Percentiles rank a stretch among this genome's conserved stretches.
phyloP scores from a whole-genome alignment of 192 early-diverging fungal genomes.

The Entophlyctis helioformis region DNA sequence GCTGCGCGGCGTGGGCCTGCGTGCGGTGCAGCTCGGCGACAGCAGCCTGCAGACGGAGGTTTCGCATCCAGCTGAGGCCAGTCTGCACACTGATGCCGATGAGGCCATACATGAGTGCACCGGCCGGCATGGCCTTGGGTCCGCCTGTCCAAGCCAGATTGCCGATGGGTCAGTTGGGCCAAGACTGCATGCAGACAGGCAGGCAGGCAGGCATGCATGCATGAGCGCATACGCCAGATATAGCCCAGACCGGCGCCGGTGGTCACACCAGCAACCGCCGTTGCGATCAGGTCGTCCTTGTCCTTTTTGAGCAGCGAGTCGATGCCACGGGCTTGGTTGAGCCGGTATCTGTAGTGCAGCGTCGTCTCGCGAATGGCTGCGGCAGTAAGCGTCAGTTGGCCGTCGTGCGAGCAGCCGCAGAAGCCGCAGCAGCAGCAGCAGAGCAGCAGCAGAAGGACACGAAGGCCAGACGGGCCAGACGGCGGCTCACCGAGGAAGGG shows the following conservation, averaged over 20 bases:
- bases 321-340: slow-evolving; percentile 7
- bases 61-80: too few species aligned
- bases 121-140: slow-evolving; percentile 14
- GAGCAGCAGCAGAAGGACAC: too few species aligned
- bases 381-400: too few species aligned
- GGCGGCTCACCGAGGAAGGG: slow-evolving; percentile 39
- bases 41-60: too few species aligned
- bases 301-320: slow-evolving; percentile 13
- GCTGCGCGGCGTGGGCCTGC: too few species aligned
- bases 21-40: too few species aligned
- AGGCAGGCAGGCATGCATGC: too few species aligned
- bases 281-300: slow-evolving; percentile 26
- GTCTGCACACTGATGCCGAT: slow-evolving; percentile 9
- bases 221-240: slow-evolving; percentile 17
- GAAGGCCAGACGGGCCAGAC: too few species aligned
- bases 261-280: slow-evolving; percentile 10
- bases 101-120: slow-evolving; percentile 19
- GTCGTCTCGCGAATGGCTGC: slow-evolving; percentile 16
- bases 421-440: too few species aligned
- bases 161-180: too few species aligned
- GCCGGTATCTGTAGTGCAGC: slow-evolving; percentile 15
- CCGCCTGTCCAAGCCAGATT: slow-evolving; percentile 27
- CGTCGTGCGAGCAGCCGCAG: too few species aligned
- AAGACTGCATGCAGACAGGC: too few species aligned
- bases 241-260: slow-evolving; percentile 20